Conservation (phyloP, 768 basidiomycete species). For the Amanita polypyramis region DNA sequence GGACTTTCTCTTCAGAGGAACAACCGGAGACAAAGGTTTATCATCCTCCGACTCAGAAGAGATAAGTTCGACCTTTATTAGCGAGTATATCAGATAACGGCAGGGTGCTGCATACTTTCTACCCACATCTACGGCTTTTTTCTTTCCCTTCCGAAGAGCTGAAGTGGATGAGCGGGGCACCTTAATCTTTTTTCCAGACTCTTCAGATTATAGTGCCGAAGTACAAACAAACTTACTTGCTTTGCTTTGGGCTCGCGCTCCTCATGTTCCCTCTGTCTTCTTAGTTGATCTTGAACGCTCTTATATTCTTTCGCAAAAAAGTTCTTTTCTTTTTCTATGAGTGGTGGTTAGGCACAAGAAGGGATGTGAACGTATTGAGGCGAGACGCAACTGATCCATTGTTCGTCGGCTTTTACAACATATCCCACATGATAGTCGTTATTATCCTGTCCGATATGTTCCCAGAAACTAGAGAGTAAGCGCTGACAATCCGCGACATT, state of each 20-base stretch:
- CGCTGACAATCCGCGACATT: constrained; percentile 50
- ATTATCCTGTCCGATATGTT: constrained; percentile 46
- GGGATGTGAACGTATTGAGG: not conserved
- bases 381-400: constrained; percentile 48
- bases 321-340: constrained; percentile 27
- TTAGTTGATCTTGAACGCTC: constrained; percentile 13
- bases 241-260: not conserved
- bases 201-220: not conserved
- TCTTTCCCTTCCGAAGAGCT: not conserved
- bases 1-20: constrained; percentile 3
- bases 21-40: constrained; percentile 6
- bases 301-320: constrained; percentile 23
- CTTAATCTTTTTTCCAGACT: not conserved
- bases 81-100: not conserved
- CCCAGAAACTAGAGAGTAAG: constrained; percentile 56
- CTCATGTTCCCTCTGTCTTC: not conserved
- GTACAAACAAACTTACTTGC: not conserved
- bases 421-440: constrained; percentile 42
- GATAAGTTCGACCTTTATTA: constrained; percentile 8
- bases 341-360: not conserved
- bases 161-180: not conserved
- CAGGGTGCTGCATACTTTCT: not conserved
- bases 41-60: constrained; percentile 11
- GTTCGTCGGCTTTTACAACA: constrained; percentile 26
- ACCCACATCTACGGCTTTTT: not conserved